Base-by-base conservation (phyloP, 345 rosid genomes). In the Leavenworthia alabamica region DNA sequence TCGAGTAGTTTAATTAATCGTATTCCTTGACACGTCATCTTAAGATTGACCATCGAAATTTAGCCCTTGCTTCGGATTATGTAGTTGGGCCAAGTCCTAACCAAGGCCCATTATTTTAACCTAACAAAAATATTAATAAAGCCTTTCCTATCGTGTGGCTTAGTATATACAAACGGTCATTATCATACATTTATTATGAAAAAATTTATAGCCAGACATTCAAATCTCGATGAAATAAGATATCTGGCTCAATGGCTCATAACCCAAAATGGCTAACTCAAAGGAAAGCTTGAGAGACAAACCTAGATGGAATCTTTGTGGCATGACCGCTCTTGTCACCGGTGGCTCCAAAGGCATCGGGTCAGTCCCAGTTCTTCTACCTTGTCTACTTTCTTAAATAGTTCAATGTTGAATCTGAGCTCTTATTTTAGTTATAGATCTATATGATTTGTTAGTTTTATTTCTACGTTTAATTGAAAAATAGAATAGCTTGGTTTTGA, bases 321-420 rank as follows among this genome's bases (percentile, higher is more conserved):
- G 71, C 22, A 56, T 56, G 57, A 66, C 71, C 6, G 64, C 71
- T 56, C 64, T 66, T 8, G 71, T 66, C 28, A 66, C 64, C 12
- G 71, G 64, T 66, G 57, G 71, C 36, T 43, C 71, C 32, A 56
- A 56, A 35, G 64, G 59, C 40, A 16, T 63, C 15, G 68, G 68
- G 68, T 50, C 29, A 40, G 59, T 40, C 40, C 27, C 26, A 62
- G 0, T 15, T 8, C 49, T 57, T 16, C 3, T 26, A 57, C 37
- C 2, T 56, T 7, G 14, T 6, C 28, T 39, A 15, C 23, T 8
- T 23, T 15, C 16, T 20, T 6, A 12, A 44, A 2, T 27, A 3
- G 0, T 8, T 6, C 13, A 60, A 3, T 19, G 31, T 9, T 31
- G 39, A 48, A 62, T 36, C 46, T 48, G 2, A 62, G 3, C 1